Evolutionary conservation across 805 yeast species (phyloP), one percentile per base, ranked within the genome.

Genomic region (Candida easanensis): DNA sequence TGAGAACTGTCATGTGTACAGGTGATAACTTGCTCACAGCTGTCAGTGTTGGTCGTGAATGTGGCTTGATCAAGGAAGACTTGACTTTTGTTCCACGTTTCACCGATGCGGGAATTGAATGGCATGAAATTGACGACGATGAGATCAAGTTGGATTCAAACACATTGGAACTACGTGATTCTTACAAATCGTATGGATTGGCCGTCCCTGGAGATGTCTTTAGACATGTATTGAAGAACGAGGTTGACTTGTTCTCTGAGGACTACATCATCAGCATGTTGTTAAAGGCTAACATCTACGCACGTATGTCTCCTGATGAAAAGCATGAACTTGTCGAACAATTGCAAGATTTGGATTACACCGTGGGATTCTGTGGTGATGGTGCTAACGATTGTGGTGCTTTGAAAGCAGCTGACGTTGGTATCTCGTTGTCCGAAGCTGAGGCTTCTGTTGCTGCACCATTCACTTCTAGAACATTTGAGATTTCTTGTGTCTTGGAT

Each of bases 351-450:
- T 60, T 93, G 17, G 97, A 90, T 57, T 91, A 91, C 60, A 88
- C 96, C 0, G 95, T 88, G 37, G 96, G 97, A 3, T 93, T 93
- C 64, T 93, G 98, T 66, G 99, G 99, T 28, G 99, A 93, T 67
- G 99, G 99, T 51, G 99, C 99, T 5, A 93, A 93, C 64, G 99
- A 93, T 61, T 93, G 98, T 66, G 99, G 99, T 53, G 99, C 99
- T 0, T 70, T 93, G 45, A 93, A 91, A 58, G 96, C 97, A 13
- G 98, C 99, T 0, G 96, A 93, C 66, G 96, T 95, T 39, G 99
- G 99, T 15, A 80, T 93, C 16, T 91, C 98, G 0, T 68, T 93
- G 37, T 87, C 96, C 22, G 99, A 93, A 62, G 99, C 98, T 0
- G 99, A 93, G 61, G 99, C 99, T 0, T 86, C 96, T 3, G 97